Evolutionary conservation across 2,329 filamentous ascomycete genomes (phyloP), one percentile per base, ranked within the genome.

Genomic region (Botrytis fabae): DNA sequence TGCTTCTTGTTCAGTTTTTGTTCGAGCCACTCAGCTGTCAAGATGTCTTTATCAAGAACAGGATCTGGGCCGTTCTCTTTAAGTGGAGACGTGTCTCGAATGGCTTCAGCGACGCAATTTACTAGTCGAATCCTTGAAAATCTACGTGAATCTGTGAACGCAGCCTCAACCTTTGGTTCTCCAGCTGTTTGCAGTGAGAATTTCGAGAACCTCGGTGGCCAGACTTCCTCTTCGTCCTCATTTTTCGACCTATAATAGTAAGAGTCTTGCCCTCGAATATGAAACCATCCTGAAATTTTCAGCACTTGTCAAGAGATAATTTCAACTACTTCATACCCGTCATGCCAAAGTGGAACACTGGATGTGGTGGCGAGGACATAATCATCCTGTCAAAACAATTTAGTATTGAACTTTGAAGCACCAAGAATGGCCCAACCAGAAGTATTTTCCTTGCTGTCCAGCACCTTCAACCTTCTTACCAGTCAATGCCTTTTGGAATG

Each of bases 31-130:
- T 89, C 87, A 71, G 92, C 87, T 0, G 93, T 97, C 75, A 98
- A 88, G 1, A 90, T 82, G 62, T 94, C 90, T 74, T 89, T 89
- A 80, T 98, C 95, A 1, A 93, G 85, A 0, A 98, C 92, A 0
- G 96, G 96, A 83, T 99, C 96, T 0, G 96, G 95, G 0, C 96
- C 96, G 79, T 98, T 98, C 81, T 97, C 93, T 51, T 93, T 92
- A 4, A 99, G 85, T 0, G 96, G 96, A 0, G 90, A 90, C 73
- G 91, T 84, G 32, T 92, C 87, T 71, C 95, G 86, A 78, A 98
- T 97, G 48, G 93, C 86, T 3, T 89, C 86, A 0, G 88, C 95
- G 5, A 90, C 88, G 76, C 92, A 97, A 81, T 98, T 89, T 8
- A 99, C 90, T 20, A 98, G 86, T 20, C 95, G 86, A 60, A 98